Evolutionary conservation across 768 basidiomycete genomes (phyloP).

Genomic region (Mycena kentingensis): DNA sequence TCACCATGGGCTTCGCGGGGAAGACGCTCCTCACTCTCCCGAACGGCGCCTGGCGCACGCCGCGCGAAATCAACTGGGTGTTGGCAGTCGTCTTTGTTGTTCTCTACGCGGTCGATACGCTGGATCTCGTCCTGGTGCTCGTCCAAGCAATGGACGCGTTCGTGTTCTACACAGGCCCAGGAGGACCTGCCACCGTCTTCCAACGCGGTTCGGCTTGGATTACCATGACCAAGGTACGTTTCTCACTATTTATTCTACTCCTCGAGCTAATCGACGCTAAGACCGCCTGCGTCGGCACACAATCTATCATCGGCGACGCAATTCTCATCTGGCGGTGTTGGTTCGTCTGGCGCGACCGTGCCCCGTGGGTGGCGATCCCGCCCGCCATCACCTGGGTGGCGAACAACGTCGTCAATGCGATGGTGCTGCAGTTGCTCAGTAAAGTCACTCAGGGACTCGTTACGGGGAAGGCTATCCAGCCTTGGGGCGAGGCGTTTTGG

Average conservation of each 20-base stretch:
- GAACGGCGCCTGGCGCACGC: neutral
- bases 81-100: slow-evolving; percentile 1
- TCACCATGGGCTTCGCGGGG: neutral
- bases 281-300: neutral
- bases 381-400: slow-evolving; percentile 4
- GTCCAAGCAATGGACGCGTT: neutral
- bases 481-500: slow-evolving; percentile 3
- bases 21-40: neutral
- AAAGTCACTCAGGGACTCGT: neutral
- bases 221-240: neutral
- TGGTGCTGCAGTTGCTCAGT: neutral
- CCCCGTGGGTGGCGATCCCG: neutral
- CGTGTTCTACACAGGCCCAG: slow-evolving; percentile 3
- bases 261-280: neutral
- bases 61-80: slow-evolving; percentile 3
- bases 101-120: neutral
- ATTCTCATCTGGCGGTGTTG: slow-evolving; percentile 17
- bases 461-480: neutral
- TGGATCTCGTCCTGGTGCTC: neutral
- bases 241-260: neutral
- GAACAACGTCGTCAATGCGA: neutral
- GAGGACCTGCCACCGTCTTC: neutral
- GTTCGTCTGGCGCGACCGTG: neutral
- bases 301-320: slow-evolving; percentile 5
- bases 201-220: neutral